Base-by-base conservation (phyloP, 1,284 basidiomycete species). In the Erythrobasidium hasegawianum region DNA sequence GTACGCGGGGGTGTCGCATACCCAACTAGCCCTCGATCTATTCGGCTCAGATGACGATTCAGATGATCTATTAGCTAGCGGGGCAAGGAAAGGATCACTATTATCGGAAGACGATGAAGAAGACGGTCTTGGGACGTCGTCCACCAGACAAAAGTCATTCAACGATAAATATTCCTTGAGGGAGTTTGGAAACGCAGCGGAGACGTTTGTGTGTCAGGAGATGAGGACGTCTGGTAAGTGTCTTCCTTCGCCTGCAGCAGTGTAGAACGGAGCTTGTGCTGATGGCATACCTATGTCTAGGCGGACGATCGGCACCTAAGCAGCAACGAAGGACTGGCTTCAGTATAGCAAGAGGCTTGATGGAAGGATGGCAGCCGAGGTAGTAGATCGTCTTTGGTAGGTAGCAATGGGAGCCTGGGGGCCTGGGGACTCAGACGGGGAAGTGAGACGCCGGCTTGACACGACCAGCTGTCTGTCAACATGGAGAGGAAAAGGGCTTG, bases 131-230 rank as follows among this genome's bases (percentile, higher is more conserved):
- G 41, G 65, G 55, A 38, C 49, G 14, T 24, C 22, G 55, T n/a
- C n/a, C n/a, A n/a, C n/a, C n/a, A n/a, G 57, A 40, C 22, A n/a
- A 16, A 39, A 58, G 18, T n/a, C 43, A 2, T 43, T 57, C 3
- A 54, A 49, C n/a, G 62, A 85, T 58, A 90, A 87, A 76, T 94
- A 95, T 76, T 82, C 88, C 0, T 77, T 96, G 65, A 90, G 93
- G 59, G 90, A 94, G 76, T 96, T 92, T 91, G 87, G 89, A 67
- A 89, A 90, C 26, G 90, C 93, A 2, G 93, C 93, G 0, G 90
- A 94, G 77, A 89, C 87, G 70, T 97, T 95, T 79, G 91, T 96
- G 3, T 97, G 93, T 76, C 93, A 96, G 79, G 93, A 97, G 77
- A 93, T 96, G 81, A 82, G 83, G 86, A 74, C 74, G 71, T 74